These are phyloP conservation scores for Globisporangium orthogonon DNA, from an alignment of 352 stramenopile species.

Conservation along the genomic window DNA sequence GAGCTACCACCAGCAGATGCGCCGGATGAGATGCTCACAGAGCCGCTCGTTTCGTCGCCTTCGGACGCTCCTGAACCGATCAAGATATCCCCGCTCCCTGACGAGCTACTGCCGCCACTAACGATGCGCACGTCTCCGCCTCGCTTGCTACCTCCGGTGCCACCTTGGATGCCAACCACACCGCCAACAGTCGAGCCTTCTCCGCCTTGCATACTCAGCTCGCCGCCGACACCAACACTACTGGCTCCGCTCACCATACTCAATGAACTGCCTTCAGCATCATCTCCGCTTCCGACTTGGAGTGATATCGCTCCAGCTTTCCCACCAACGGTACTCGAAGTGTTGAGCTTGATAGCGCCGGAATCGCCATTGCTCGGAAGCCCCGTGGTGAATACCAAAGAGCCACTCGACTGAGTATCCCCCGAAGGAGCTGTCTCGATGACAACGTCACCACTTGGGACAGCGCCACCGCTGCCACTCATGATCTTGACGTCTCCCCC, in stretches of 20 bases:
- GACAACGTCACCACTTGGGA: constrained; percentile 6
- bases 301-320: constrained; percentile 9
- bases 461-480: constrained; percentile 1
- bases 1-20: constrained; percentile 12
- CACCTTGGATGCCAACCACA: constrained; percentile 5
- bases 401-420: constrained; percentile 2
- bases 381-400: constrained; percentile 1
- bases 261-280: background rate
- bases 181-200: constrained; percentile 10
- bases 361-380: constrained; percentile 5
- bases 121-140: constrained; percentile 13
- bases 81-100: constrained; percentile 13
- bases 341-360: constrained; percentile 3
- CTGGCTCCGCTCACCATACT: constrained; percentile 2
- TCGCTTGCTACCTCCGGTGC: background rate
- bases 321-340: background rate
- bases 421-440: constrained; percentile 3
- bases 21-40: constrained; percentile 11
- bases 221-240: constrained; percentile 3
- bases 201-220: constrained; percentile 5
- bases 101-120: constrained; percentile 10
- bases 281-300: constrained; percentile 1
- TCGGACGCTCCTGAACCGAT: constrained; percentile 9
- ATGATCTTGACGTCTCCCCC: constrained; percentile 9
- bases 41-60: constrained; percentile 7